Base-by-base conservation (phyloP, 345 rosid species). In the Hibiscus tridactylites region DNA sequence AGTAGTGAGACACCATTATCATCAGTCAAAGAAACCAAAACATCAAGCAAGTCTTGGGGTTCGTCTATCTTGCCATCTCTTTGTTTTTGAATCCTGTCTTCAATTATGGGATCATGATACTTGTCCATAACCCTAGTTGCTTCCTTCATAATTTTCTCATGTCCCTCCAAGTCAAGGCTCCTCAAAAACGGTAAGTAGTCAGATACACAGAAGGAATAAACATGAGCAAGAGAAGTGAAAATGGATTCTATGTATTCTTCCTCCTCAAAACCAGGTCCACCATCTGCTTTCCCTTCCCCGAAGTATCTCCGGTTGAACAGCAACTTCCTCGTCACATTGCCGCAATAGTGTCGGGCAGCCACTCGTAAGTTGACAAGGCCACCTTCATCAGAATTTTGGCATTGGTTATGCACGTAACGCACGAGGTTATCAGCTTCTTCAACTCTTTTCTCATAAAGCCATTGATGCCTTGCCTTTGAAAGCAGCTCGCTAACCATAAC, bases 51-150 rank as follows among this genome's bases (percentile, higher is more conserved):
- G 52, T 79, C 85, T 4, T 82, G 76, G 6, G 15, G 66, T 24
- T 77, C 66, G 1, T 68, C 57, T 61, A 46, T 73, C 4, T 1
- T 29, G 1, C 74, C 79, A 29, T 70, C 13, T 15, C 21, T 70
- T 81, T 78, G 74, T 44, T 76, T 67, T 16, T 24, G 3, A 8
- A 85, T 70, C 76, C 88, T 81, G 35, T 74, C 76, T 0, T 81
- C 69, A 3, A 83, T 73, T 0, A 85, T 68, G 1, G 85, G 89
- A 57, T 80, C 63, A 4, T 83, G 83, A 37, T 72, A 78, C 53
- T 52, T 52, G 3, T n/a, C 57, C 8, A 52, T 6, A n/a, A 52
- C 3, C 24, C 24, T 52, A n/a, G 21, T 52, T n/a, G 57, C 57
- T 21, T n/a, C 3, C 9, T 33, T 5, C 37, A 52, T 6, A 4